Percentiles rank a stretch among this genome's conserved stretches.
Conservation (phyloP, 805 yeast species). For the Diddensiella santjacobensis region DNA sequence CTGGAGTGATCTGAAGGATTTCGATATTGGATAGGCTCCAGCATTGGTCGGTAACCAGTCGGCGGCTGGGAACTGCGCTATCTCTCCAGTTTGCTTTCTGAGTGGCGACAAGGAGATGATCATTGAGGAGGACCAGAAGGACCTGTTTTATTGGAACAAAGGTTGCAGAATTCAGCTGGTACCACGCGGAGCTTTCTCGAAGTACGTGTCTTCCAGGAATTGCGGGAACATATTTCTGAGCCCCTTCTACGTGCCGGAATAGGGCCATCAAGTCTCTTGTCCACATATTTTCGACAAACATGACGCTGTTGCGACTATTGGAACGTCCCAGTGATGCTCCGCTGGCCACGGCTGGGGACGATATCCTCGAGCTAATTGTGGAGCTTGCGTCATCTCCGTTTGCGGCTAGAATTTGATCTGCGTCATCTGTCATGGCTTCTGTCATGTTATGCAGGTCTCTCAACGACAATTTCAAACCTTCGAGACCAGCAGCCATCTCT, state of each 20-base stretch:
- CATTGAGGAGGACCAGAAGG: constrained; percentile 74
- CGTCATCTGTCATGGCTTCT: constrained; percentile 56
- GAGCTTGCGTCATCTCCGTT: neutral
- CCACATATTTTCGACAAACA: constrained; percentile 79
- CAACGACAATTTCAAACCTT: constrained; percentile 56
- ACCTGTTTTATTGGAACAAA: constrained; percentile 74
- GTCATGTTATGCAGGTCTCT: constrained; percentile 58
- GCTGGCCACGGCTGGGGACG: constrained; percentile 24
- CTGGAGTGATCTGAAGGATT: constrained; percentile 37
- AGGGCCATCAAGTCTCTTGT: constrained; percentile 62
- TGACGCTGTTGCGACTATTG: constrained; percentile 53
- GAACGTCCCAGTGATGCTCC: neutral
- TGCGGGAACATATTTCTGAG: constrained; percentile 71
- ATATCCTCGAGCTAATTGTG: neutral
- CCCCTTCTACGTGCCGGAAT: constrained; percentile 86
- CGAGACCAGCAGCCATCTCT: constrained; percentile 61
- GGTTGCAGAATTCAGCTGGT: constrained; percentile 78
- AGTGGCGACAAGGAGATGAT: constrained; percentile 48
- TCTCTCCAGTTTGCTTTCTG: neutral
- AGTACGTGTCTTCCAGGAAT: constrained; percentile 77
- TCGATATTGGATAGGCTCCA: constrained; percentile 67
- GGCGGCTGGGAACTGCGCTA: neutral
- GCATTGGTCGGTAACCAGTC: constrained; percentile 66
- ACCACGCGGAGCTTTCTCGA: constrained; percentile 80
- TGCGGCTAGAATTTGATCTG: constrained; percentile 39